phyloP scores from a whole-genome alignment of 2,329 filamentous ascomycete genomes.

The Diaporthe destruens region DNA sequence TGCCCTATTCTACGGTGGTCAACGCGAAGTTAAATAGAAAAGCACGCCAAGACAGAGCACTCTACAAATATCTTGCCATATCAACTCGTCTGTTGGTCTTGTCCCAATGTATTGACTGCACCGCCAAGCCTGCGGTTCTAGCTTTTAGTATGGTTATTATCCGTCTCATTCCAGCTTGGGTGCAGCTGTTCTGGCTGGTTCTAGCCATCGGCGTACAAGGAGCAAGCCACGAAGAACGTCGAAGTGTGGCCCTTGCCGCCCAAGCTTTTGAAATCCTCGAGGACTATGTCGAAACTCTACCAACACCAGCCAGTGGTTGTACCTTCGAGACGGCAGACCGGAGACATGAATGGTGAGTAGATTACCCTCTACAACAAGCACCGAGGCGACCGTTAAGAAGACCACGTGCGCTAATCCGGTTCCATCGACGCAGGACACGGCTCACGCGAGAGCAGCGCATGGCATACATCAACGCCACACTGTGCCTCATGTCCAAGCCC shows the following conservation, averaged over 20 bases:
- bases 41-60: background rate
- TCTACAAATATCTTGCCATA: background rate
- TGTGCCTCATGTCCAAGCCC: conserved; percentile 48
- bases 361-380: no score
- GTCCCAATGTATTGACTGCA: background rate
- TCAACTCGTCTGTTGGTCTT: conserved; percentile 10
- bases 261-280: conserved; percentile 9
- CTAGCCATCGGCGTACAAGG: conserved; percentile 20
- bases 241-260: conserved; percentile 11
- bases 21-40: conserved; percentile 6
- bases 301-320: conserved; percentile 40
- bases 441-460: conserved; percentile 43
- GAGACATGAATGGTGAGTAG: conserved; percentile 44
- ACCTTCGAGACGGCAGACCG: conserved; percentile 44
- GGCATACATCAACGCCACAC: conserved; percentile 48
- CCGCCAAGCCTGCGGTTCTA: background rate
- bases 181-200: conserved; percentile 18
- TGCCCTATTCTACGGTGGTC: background rate
- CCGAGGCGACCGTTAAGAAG: background rate
- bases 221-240: conserved; percentile 6
- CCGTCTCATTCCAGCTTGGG: background rate
- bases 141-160: conserved; percentile 20
- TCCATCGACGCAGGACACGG: conserved; percentile 33
- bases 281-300: conserved; percentile 11
- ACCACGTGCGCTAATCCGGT: background rate